Percentiles rank a stretch among this genome's conserved stretches.
These are phyloP conservation scores for Phaeosphaeria sp. DNA, from an alignment of 2,329 filamentous ascomycete genomes.

Conservation along the genomic window DNA sequence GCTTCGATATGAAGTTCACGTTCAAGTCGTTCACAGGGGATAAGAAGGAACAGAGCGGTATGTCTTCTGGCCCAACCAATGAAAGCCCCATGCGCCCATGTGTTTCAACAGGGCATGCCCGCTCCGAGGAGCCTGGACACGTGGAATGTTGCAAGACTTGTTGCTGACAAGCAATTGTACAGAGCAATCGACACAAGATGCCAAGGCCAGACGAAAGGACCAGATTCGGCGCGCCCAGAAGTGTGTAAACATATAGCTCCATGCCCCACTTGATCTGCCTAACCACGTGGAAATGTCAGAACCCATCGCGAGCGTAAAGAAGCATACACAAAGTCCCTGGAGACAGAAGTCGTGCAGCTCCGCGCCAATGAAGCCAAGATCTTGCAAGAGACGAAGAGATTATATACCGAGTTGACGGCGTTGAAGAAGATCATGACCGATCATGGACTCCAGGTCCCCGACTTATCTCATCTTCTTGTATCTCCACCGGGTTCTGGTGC, in stretches of 20 bases:
- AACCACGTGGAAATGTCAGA: slow-evolving; percentile 9
- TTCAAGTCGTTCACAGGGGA: slow-evolving; percentile 2
- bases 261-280: no score
- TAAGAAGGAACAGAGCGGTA: slow-evolving; percentile 8
- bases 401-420: slow-evolving; percentile 30
- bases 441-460: slow-evolving; percentile 21
- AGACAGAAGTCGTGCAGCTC: slow-evolving; percentile 35
- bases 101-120: not conserved
- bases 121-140: no score
- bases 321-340: slow-evolving; percentile 37
- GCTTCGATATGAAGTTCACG: slow-evolving; percentile 15
- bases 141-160: no score
- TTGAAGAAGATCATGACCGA: slow-evolving; percentile 26
- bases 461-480: not conserved
- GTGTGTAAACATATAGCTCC: slow-evolving; percentile 8
- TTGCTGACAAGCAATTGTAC: not conserved
- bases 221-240: slow-evolving; percentile 48
- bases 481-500: not conserved
- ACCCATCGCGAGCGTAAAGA: slow-evolving; percentile 44
- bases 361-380: slow-evolving; percentile 41
- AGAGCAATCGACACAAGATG: not conserved
- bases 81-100: not conserved
- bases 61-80: not conserved
- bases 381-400: slow-evolving; percentile 27
- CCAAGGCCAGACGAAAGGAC: slow-evolving; percentile 38